Base-by-base conservation (phyloP, 1,139 yeast species). In the Keqinozyma sinolaborantium region DNA sequence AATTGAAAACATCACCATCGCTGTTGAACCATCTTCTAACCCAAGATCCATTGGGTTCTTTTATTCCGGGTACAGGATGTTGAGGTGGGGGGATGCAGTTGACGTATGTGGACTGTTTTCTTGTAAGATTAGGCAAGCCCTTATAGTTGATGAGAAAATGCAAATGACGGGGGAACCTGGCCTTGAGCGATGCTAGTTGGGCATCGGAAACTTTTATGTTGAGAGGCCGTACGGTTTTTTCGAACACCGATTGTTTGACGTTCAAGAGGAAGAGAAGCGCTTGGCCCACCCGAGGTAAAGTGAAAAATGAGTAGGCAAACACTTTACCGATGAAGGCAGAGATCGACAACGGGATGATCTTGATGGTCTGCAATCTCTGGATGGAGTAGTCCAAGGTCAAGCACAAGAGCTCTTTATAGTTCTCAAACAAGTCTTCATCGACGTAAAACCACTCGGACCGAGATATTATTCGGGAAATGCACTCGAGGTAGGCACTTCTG, bases 301-400 rank as follows among this genome's bases (percentile, higher is more conserved):
- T 63, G 49, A 79, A 74, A 44, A 72, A 85, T 10, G 79, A 61
- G 48, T 77, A 75, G 1, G 94, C 90, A 53, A 86, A 75, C 1
- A 82, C 73, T 49, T 86, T 85, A 8, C 95, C 95, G n/a, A 81
- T 67, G 48, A 85, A 84, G 2, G 94, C 94, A 16, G 80, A 71
- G 12, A 79, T 56, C 4, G 83, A 65, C 7, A 80, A 56, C 1
- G 90, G 70, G 5, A 81, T 59, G 6, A 67, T 67, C 50, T 82
- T 82, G 30, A 74, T 47, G 27, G 71, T 62, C 11, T 81, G 62
- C 44, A 68, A 51, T 35, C 74, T 70, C 29, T 61, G 58, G 14
- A 83, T 65, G 31, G 80, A 70, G 44, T 68, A 74, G 28, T 71
- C 77, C 36, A 83, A 58, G 0, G 95, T 83, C 23, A 65, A 60